Conservation (phyloP, 345 rosid species). For the Gossypium anomalum region DNA sequence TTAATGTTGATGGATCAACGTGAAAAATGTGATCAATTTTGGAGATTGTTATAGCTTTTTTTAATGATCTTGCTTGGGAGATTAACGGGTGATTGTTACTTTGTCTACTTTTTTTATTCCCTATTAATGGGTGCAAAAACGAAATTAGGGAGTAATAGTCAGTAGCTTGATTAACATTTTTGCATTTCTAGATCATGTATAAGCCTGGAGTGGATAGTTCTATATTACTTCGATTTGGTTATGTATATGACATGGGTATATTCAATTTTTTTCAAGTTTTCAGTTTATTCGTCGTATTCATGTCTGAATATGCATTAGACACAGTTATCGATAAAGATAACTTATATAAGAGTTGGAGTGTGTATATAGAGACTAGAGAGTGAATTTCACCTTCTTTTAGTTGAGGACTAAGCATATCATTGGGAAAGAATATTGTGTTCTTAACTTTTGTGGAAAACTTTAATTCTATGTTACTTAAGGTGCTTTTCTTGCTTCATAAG, state of each 20-base stretch:
- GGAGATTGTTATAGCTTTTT: neutral
- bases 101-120: neutral
- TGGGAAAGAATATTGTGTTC: neutral
- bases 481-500: neutral
- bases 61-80: neutral
- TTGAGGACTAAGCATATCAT: neutral
- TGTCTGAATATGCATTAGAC: neutral
- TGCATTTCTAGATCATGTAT: neutral
- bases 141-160: neutral
- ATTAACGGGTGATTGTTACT: neutral
- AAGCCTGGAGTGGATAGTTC: neutral
- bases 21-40: neutral
- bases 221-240: neutral
- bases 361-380: neutral
- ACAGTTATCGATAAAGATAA: neutral
- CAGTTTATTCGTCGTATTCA: neutral
- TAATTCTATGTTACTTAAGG: neutral
- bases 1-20: neutral
- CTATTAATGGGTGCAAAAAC: neutral
- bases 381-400: neutral
- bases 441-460: neutral
- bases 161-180: neutral
- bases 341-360: neutral
- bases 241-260: neutral
- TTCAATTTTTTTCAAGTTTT: too few species aligned